Base-by-base conservation (phyloP, 2,329 filamentous ascomycete genomes). In the Colletotrichum noveboracense region DNA sequence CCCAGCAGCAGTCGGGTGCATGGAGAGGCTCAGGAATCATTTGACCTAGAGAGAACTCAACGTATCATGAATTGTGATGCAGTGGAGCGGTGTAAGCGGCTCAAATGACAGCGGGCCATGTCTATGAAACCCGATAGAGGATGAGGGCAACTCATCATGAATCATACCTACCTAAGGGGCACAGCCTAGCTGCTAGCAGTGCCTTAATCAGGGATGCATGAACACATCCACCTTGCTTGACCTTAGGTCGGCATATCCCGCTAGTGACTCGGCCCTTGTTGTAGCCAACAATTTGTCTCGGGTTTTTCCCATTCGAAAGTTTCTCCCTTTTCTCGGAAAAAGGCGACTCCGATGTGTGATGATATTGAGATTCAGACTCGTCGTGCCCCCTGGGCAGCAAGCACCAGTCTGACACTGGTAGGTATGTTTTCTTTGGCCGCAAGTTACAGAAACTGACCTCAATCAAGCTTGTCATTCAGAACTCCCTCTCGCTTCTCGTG, bases 281-380 rank as follows among this genome's bases (percentile, higher is more conserved):
- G 2, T 10, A 43, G 1, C 3, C 16, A n/a, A 10, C 9, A n/a
- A 3, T 18, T 43, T n/a, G 18, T n/a, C 38, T n/a, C 2, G 8
- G 38, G 5, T 3, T 5, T 10, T 18, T 6, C 18, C 18, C 18
- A 10, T 10, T 18, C 38, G 7, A n/a, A 43, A n/a, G 8, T 3
- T 43, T 18, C 8, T 43, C 38, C 5, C 38, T 14, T 16, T 9
- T 43, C 9, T 43, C 18, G 18, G 5, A n/a, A 10, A 8, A 43
- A 18, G 18, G 5, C 38, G 18, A 43, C 5, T 12, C 38, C 9
- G 5, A 43, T 43, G 38, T 10, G 18, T n/a, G 38, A n/a, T n/a
- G 38, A 43, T n/a, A 10, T 6, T n/a, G 8, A n/a, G 10, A 2
- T 9, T 10, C 38, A n/a, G 38, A 10, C 38, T 43, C 8, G 9